Conservation (phyloP, 1,284 basidiomycete species). For the Cryptococcus sp. region DNA sequence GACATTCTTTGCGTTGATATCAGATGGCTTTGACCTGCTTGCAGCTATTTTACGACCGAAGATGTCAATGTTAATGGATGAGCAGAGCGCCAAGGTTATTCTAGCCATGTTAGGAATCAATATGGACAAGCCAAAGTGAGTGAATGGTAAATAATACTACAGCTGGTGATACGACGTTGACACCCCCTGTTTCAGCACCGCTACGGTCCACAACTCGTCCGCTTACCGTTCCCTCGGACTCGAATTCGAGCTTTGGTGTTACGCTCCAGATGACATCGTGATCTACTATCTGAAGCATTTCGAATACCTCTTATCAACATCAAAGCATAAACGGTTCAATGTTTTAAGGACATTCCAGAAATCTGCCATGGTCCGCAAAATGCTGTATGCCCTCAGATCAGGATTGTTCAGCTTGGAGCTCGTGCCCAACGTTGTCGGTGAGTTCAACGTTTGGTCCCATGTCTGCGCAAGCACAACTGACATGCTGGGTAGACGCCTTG, state of each 20-base stretch:
- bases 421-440: slow-evolving; percentile 61
- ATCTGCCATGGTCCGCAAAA: slow-evolving; percentile 68
- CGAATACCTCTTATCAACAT: slow-evolving; percentile 66
- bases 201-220: slow-evolving; percentile 75
- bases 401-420: slow-evolving; percentile 67
- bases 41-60: slow-evolving; percentile 73
- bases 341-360: slow-evolving; percentile 65
- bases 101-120: slow-evolving; percentile 83
- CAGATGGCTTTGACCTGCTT: slow-evolving; percentile 86
- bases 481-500: slow-evolving; percentile 27
- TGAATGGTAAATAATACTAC: slow-evolving; percentile 4
- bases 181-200: slow-evolving; percentile 59
- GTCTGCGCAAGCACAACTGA: not conserved
- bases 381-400: slow-evolving; percentile 78
- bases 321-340: slow-evolving; percentile 74
- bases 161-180: not conserved
- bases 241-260: slow-evolving; percentile 88
- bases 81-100: slow-evolving; percentile 71
- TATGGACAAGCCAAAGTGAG: slow-evolving; percentile 75
- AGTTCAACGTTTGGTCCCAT: slow-evolving; percentile 6
- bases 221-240: slow-evolving; percentile 82
- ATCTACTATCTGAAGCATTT: slow-evolving; percentile 76
- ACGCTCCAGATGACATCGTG: slow-evolving; percentile 68
- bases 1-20: not conserved
- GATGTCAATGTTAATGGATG: slow-evolving; percentile 68